A percentile compares a stretch with the other conserved stretches of the same genome.
phyloP scores from a whole-genome alignment of 2,329 filamentous ascomycete genomes.

The Diaporthe nobilis region DNA sequence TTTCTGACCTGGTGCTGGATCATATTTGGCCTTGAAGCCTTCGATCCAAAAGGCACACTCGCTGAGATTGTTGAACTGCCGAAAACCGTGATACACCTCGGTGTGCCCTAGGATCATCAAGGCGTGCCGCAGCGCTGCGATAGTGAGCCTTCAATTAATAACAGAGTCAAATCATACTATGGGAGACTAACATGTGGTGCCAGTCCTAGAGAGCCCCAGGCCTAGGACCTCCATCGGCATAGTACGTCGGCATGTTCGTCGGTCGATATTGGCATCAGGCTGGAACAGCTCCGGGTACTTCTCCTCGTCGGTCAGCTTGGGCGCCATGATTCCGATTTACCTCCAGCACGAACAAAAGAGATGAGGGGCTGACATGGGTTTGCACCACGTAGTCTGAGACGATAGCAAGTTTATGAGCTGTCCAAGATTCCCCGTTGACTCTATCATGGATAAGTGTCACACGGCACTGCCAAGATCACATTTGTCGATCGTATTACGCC shows the following conservation, averaged over 20 bases:
- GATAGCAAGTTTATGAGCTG: neutral
- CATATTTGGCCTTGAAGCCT: constrained; percentile 47
- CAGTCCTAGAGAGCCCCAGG: constrained; percentile 51
- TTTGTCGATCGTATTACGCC: neutral
- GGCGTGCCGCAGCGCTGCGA: constrained; percentile 7
- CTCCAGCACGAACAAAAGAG: neutral
- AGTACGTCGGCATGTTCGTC: constrained; percentile 48
- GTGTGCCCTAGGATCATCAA: neutral
- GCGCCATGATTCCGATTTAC: neutral
- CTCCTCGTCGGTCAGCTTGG: neutral
- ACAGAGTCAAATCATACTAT: constrained; percentile 49
- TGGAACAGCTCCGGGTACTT: constrained; percentile 20
- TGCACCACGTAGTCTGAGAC: neutral
- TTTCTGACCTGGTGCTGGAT: constrained; percentile 44
- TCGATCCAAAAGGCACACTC: constrained; percentile 47
- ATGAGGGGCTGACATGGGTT: neutral
- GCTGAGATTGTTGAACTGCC: constrained; percentile 25
- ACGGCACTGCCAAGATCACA: constrained; percentile 25
- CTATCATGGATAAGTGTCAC: neutral
- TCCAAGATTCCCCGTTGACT: neutral
- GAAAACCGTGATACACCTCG: constrained; percentile 11
- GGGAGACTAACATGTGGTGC: constrained; percentile 50
- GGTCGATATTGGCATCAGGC: constrained; percentile 42
- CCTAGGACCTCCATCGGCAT: constrained; percentile 53
- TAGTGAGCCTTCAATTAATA: constrained; percentile 42